These are phyloP conservation scores for Ophiostoma himal-ulmi DNA, from an alignment of 2,329 filamentous ascomycete genomes.

Conservation along the genomic window DNA sequence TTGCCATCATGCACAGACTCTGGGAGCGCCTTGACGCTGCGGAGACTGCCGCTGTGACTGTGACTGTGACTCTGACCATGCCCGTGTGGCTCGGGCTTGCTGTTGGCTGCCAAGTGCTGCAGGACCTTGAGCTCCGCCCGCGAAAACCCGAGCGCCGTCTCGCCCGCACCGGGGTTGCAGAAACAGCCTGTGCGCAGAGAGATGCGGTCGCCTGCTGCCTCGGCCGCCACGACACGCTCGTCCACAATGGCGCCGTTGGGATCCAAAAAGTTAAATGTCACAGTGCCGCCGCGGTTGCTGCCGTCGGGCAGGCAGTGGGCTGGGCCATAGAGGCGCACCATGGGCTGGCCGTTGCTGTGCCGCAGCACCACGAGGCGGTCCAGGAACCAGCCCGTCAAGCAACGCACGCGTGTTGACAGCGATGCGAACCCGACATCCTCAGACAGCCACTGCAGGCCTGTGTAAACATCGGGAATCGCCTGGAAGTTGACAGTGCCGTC, in stretches of 20 bases:
- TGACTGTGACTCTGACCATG: neutral
- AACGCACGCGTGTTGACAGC: conserved; percentile 33
- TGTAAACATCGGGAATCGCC: conserved; percentile 36
- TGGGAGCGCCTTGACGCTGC: neutral
- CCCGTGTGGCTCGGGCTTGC: neutral
- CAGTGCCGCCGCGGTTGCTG: conserved; percentile 34
- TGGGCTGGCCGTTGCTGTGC: conserved; percentile 34
- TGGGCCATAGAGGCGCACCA: conserved; percentile 37
- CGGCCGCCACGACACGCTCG: conserved; percentile 35
- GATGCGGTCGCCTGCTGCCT: conserved; percentile 34
- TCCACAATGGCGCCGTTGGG: conserved; percentile 33
- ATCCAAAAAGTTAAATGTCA: conserved; percentile 39
- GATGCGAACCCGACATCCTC: conserved; percentile 30
- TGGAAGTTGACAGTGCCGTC: conserved; percentile 40
- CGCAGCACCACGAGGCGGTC: conserved; percentile 30
- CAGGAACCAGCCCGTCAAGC: conserved; percentile 37
- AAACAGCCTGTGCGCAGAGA: conserved; percentile 40
- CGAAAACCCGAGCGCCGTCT: conserved; percentile 33
- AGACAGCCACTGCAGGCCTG: conserved; percentile 36
- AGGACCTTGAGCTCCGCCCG: conserved; percentile 22
- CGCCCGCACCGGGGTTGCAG: conserved; percentile 39
- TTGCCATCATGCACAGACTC: neutral
- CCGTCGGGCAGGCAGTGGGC: conserved; percentile 19
- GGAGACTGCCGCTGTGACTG: conserved; percentile 10
- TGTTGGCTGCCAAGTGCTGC: conserved; percentile 20